Percentiles rank a stretch among this genome's conserved stretches.
These are phyloP conservation scores for Cordyceps pruinosa DNA, from an alignment of 2,329 filamentous ascomycete genomes.

Conservation along the genomic window DNA sequence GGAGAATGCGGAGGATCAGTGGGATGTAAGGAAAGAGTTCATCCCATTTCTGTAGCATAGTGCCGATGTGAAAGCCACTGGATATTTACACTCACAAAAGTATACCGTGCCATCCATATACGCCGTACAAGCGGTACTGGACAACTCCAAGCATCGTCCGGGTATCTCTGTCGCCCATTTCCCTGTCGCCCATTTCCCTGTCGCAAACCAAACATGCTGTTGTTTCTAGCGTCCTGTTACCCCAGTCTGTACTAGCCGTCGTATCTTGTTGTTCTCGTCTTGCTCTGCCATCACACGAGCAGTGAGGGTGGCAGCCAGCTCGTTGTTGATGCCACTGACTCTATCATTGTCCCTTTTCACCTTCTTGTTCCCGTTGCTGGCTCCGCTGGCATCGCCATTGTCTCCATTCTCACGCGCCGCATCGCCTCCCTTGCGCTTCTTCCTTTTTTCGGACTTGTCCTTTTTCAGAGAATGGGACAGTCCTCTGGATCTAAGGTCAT, in stretches of 20 bases:
- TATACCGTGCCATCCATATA: too few relatives aligned
- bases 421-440: conserved; percentile 56
- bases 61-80: not conserved
- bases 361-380: conserved; percentile 46
- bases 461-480: conserved; percentile 88
- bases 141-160: too few relatives aligned
- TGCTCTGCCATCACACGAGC: conserved; percentile 84
- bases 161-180: not conserved
- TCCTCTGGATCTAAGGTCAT: conserved; percentile 62
- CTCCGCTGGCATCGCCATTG: conserved; percentile 16
- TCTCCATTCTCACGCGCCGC: conserved; percentile 12
- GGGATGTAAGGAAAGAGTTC: conserved; percentile 25
- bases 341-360: conserved; percentile 23
- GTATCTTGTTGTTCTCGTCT: conserved; percentile 69
- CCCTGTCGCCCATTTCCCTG: too few relatives aligned
- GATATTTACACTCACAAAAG: too few relatives aligned
- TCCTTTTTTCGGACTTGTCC: conserved; percentile 55
- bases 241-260: conserved; percentile 50
- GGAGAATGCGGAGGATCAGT: conserved; percentile 18
- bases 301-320: conserved; percentile 76
- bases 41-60: conserved; percentile 9
- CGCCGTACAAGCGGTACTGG: too few relatives aligned
- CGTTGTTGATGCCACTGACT: conserved; percentile 72
- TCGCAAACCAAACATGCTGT: too few relatives aligned
- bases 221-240: not conserved